Percentiles rank a stretch among this genome's conserved stretches.
phyloP scores from a whole-genome alignment of 2,329 filamentous ascomycete species.

The Cordyceps militaris region DNA sequence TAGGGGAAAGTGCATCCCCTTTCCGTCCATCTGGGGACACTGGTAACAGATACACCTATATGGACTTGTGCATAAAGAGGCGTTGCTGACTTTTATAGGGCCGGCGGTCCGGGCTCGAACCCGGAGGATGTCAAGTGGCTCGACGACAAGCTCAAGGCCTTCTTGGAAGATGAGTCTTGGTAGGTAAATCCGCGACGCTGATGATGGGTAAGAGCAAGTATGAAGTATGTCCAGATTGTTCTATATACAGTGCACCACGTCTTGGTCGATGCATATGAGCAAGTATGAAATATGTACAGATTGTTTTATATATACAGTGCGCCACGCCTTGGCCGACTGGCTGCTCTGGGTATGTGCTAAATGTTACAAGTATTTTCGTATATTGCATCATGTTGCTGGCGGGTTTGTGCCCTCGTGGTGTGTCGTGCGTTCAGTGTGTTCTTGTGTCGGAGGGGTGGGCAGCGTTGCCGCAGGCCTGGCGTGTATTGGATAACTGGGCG shows the following conservation, averaged over 20 bases:
- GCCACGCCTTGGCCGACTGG: neutral
- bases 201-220: neutral
- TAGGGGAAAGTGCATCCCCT: slow-evolving; percentile 28
- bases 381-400: neutral
- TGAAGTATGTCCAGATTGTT: neutral
- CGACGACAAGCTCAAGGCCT: slow-evolving; percentile 50
- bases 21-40: slow-evolving; percentile 38
- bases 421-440: neutral
- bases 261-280: neutral
- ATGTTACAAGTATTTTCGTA: neutral
- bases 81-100: slow-evolving; percentile 31
- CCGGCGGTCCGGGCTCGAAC: slow-evolving; percentile 63
- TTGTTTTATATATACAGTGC: slow-evolving; percentile 8
- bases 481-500: neutral
- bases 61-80: neutral
- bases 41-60: slow-evolving; percentile 20
- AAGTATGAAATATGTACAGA: neutral
- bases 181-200: neutral
- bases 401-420: neutral
- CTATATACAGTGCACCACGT: slow-evolving; percentile 2
- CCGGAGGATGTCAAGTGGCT: slow-evolving; percentile 67
- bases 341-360: neutral
- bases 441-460: neutral
- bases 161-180: slow-evolving; percentile 26
- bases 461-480: neutral